Evolutionary conservation across 495 filamentous ascomycete species (phyloP), one percentile per base, ranked within the genome.

Genomic region (Chaetomium cochliodes): DNA sequence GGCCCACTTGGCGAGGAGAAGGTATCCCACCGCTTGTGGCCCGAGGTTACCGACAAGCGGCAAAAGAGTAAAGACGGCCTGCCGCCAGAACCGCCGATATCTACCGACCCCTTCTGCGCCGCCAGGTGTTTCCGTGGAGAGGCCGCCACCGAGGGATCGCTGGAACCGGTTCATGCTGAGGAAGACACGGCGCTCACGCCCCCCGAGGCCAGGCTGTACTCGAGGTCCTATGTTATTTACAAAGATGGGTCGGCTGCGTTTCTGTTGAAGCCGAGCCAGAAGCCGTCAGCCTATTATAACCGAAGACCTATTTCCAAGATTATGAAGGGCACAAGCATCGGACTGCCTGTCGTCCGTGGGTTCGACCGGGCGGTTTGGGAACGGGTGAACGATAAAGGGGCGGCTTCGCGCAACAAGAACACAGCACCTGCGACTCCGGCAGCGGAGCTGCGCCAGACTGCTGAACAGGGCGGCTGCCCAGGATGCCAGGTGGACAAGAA

Each of bases 1-100:
- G 94, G 94, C 0, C 86, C 92, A 11, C 84, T 90, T 61, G 94
- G 93, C 2, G 94, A 98, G 73, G 85, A 92, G 74, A 98, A 97
- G 76, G 86, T 97, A 7, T 82, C 88, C 18, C 88, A 96, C 73
- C 84, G 80, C 12, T 78, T 97, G 5, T 96, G 91, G 91, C 87
- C 90, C 0, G 85, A 88, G 49, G 77, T 79, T 4, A 67, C 77
- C 15, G 65, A 70, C 52, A 80, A 78, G 59, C 73, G 76, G 16
- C 62, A 68, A n/a, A 81, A 78, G 33, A 76, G 58, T 51, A 69
- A 69, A 11, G 75, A 71, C 5, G 65, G 30, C 5, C 64, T 77
- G 20, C 67, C 69, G 0, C 66, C 69, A n/a, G 81, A 84, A 59
- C 79, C 81, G 12, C 71, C 74, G 28, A 81, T 84, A 57, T 83